These are phyloP conservation scores for Taiozyma onychis DNA, from an alignment of 1,139 yeast species.

Conservation along the genomic window DNA sequence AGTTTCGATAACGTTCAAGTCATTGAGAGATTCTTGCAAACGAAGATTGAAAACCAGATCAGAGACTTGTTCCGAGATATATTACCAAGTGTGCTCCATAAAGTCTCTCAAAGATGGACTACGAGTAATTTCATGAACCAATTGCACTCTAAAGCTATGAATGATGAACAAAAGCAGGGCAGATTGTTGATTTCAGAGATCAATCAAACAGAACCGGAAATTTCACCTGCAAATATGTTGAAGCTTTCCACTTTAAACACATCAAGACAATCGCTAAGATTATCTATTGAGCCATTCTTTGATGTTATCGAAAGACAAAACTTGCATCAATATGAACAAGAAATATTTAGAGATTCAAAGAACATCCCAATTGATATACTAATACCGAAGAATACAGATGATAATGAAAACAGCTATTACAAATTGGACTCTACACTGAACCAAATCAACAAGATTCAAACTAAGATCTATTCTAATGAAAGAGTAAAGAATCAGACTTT, in stretches of 20 bases:
- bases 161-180: slow-evolving; percentile 24
- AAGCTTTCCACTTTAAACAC: slow-evolving; percentile 66
- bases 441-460: slow-evolving; percentile 21
- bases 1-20: slow-evolving; percentile 84
- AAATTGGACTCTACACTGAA: slow-evolving; percentile 18
- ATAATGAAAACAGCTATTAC: slow-evolving; percentile 6
- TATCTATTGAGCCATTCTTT: slow-evolving; percentile 24
- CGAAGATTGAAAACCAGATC: slow-evolving; percentile 77
- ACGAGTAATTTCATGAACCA: slow-evolving; percentile 33
- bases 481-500: slow-evolving; percentile 12
- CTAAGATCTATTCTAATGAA: slow-evolving; percentile 19
- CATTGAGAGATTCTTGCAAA: slow-evolving; percentile 73
- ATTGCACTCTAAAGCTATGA: slow-evolving; percentile 30
- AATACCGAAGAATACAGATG: slow-evolving; percentile 2
- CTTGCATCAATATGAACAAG: slow-evolving; percentile 27
- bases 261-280: slow-evolving; percentile 66
- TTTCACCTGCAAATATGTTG: slow-evolving; percentile 62
- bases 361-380: slow-evolving; percentile 21
- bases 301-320: slow-evolving; percentile 34
- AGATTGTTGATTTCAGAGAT: slow-evolving; percentile 38
- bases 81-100: slow-evolving; percentile 74
- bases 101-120: slow-evolving; percentile 68
- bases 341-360: slow-evolving; percentile 10
- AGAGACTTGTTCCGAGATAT: slow-evolving; percentile 79
- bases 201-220: slow-evolving; percentile 48